phyloP scores from a whole-genome alignment of 2,329 filamentous ascomycete genomes.

The Scytalidium sp. region DNA sequence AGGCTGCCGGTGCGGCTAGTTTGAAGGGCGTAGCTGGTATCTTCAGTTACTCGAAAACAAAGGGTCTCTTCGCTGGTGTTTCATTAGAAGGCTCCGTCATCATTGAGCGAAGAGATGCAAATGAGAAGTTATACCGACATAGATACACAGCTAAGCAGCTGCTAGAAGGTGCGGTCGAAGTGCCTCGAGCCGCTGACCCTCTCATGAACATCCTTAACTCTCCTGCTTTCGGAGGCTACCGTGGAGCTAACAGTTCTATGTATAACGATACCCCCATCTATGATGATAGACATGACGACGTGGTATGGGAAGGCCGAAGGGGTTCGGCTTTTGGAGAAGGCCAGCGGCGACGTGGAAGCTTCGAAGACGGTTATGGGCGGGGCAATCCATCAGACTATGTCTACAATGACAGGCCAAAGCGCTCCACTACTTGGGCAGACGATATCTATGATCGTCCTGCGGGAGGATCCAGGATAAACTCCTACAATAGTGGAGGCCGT shows the following conservation, averaged over 20 bases:
- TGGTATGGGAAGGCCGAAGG: constrained; percentile 76
- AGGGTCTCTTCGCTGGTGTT: constrained; percentile 93
- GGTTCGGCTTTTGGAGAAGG: constrained; percentile 72
- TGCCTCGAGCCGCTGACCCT: constrained; percentile 79
- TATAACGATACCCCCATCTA: constrained; percentile 95
- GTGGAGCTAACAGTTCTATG: constrained; percentile 58
- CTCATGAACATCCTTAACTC: constrained; percentile 84
- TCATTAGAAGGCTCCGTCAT: constrained; percentile 90
- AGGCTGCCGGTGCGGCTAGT: constrained; percentile 91
- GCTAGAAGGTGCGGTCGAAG: constrained; percentile 71
- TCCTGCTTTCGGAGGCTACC: constrained; percentile 72
- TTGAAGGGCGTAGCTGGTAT: constrained; percentile 85
- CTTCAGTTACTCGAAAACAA: constrained; percentile 97
- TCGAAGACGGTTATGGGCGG: constrained; percentile 25
- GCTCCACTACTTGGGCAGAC: constrained; percentile 72
- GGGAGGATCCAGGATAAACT: constrained; percentile 22
- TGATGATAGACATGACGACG: constrained; percentile 76
- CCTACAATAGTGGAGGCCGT: constrained; percentile 25
- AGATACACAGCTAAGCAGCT: constrained; percentile 79
- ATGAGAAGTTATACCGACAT: constrained; percentile 90
- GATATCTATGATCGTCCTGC: constrained; percentile 64
- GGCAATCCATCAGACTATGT: constrained; percentile 47
- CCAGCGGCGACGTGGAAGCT: constrained; percentile 44
- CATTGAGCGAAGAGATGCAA: constrained; percentile 92
- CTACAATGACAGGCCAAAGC: constrained; percentile 54